A percentile compares a stretch with the other conserved stretches of the same genome.
Conservation (phyloP, 306 rosid species). For the Quillaja saponaria region DNA sequence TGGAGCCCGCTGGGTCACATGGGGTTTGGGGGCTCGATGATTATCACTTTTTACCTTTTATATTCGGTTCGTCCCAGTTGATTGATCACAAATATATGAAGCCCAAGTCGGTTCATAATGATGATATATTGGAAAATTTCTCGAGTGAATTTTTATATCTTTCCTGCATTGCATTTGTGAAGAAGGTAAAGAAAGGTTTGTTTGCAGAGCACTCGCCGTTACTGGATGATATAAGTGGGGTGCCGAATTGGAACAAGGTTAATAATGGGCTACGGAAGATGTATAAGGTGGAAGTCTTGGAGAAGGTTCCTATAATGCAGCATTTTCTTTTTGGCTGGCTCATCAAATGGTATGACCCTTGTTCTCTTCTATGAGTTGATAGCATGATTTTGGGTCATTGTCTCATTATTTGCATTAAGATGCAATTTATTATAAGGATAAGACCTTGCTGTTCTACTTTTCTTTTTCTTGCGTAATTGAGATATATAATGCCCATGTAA, state of each 20-base stretch:
- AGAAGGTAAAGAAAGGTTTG: slow-evolving; percentile 92
- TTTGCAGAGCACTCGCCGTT: slow-evolving; percentile 96
- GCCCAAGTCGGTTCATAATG: slow-evolving; percentile 90
- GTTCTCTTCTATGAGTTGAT: neutral
- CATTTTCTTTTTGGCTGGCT: slow-evolving; percentile 94
- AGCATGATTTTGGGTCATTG: no score
- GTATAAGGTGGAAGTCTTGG: slow-evolving; percentile 96
- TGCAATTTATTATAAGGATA: no score
- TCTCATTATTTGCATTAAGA: no score
- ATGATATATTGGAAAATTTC: slow-evolving; percentile 83
- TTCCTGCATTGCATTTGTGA: slow-evolving; percentile 64
- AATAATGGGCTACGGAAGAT: slow-evolving; percentile 91
- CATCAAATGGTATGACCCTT: slow-evolving; percentile 63
- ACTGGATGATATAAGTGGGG: slow-evolving; percentile 97
- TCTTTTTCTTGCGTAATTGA: no score
- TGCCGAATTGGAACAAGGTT: slow-evolving; percentile 91
- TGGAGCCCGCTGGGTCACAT: slow-evolving; percentile 98
- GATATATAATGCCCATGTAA: no score
- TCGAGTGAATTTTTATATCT: slow-evolving; percentile 73
- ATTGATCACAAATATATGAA: slow-evolving; percentile 91
- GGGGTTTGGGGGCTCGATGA: slow-evolving; percentile 99
- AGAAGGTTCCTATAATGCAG: slow-evolving; percentile 98
- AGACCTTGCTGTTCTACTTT: no score
- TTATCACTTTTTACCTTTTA: slow-evolving; percentile 79
- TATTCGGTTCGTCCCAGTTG: slow-evolving; percentile 92